Percentiles rank a stretch among this genome's conserved stretches.
Evolutionary conservation across 2,329 filamentous ascomycete genomes (phyloP).

Genomic region (Exophiala mesophila): DNA sequence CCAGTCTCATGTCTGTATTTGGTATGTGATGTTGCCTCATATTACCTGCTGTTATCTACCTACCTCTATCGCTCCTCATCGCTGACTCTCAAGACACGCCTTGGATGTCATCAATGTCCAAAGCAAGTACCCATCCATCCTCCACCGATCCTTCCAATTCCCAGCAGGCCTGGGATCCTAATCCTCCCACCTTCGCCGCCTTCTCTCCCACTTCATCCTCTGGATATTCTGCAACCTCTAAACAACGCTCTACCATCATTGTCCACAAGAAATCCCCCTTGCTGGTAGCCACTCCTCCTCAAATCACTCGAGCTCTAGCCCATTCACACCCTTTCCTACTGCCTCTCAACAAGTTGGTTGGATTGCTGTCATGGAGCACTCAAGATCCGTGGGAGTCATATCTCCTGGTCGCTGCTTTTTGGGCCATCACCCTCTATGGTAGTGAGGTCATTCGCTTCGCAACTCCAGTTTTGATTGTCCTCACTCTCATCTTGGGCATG

Average conservation of each 20-base stretch:
- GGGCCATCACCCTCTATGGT: slow-evolving; percentile 80
- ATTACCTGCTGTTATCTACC: too few species aligned
- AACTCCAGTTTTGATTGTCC: slow-evolving; percentile 76
- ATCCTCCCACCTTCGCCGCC: slow-evolving; percentile 72
- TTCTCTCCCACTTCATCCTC: slow-evolving; percentile 82
- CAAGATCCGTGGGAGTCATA: slow-evolving; percentile 97
- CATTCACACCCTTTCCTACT: slow-evolving; percentile 94
- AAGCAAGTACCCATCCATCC: slow-evolving; percentile 35
- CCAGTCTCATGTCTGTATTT: not conserved
- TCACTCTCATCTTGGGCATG: slow-evolving; percentile 81
- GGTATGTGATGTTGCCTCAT: too few species aligned
- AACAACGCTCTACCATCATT: slow-evolving; percentile 82
- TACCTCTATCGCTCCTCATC: too few species aligned
- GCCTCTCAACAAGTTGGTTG: slow-evolving; percentile 78
- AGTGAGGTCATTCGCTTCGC: slow-evolving; percentile 74
- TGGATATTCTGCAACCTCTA: slow-evolving; percentile 61
- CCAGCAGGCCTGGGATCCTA: slow-evolving; percentile 39
- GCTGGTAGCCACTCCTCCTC: slow-evolving; percentile 85
- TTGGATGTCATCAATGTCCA: slow-evolving; percentile 52
- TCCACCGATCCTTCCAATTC: slow-evolving; percentile 35
- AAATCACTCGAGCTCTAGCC: slow-evolving; percentile 87
- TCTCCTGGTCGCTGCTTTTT: slow-evolving; percentile 76
- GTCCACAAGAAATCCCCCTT: slow-evolving; percentile 96
- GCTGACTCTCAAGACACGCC: slow-evolving; percentile 43
- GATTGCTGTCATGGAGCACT: slow-evolving; percentile 88